Conservation (phyloP, 345 rosid species). For the Noccaea bulbosa region DNA sequence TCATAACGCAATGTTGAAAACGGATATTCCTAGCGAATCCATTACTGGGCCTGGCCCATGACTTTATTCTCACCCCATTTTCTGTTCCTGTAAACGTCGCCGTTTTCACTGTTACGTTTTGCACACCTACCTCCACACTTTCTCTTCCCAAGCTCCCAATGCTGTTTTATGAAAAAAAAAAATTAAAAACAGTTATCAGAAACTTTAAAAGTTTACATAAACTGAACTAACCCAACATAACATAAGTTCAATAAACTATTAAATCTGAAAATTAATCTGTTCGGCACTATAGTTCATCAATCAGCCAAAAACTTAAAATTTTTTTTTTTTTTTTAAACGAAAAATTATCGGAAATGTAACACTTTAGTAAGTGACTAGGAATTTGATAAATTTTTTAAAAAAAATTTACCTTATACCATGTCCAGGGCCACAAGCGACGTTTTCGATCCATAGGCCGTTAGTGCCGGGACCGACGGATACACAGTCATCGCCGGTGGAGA, state of each 20-base stretch:
- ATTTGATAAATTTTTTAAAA: neutral
- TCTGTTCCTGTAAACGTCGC: constrained; percentile 47
- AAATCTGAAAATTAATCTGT: neutral
- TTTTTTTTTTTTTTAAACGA: too few relatives aligned
- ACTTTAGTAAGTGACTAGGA: neutral
- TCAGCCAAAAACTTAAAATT: neutral
- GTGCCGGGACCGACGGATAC: constrained; percentile 72
- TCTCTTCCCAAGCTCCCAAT: constrained; percentile 56
- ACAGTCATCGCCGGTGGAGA: constrained; percentile 74
- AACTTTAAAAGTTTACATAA: neutral
- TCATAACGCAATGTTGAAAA: constrained; percentile 50
- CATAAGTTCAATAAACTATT: neutral
- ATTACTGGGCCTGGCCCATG: constrained; percentile 68
- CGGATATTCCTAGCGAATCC: constrained; percentile 51
- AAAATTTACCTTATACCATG: constrained; percentile 64
- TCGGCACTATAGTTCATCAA: neutral
- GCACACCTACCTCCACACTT: constrained; percentile 50
- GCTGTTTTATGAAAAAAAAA: constrained; percentile 29
- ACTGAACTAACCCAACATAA: neutral
- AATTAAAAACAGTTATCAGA: neutral
- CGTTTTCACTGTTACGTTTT: constrained; percentile 54
- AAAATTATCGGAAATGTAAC: neutral
- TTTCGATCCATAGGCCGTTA: constrained; percentile 55
- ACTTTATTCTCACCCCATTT: constrained; percentile 62
- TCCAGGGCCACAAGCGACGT: constrained; percentile 70